phyloP scores from a whole-genome alignment of 257 asterid species.

The Linaria vulgaris region DNA sequence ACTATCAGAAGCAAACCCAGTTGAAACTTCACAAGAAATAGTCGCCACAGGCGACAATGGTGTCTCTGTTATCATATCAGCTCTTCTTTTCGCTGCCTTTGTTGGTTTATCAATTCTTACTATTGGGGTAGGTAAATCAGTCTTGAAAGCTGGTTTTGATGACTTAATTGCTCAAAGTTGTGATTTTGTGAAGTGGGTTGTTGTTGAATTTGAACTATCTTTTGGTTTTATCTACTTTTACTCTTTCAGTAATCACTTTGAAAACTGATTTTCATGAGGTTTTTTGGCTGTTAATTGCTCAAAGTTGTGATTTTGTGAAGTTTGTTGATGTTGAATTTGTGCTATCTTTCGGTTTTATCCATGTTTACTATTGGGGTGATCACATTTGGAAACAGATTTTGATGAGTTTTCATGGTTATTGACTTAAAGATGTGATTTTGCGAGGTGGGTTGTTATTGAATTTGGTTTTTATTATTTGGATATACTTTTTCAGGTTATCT shows the following conservation, averaged over 20 bases:
- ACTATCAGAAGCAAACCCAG: slow-evolving; percentile 50
- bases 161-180: too few species aligned
- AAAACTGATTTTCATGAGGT: background rate
- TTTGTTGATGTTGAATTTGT: too few species aligned
- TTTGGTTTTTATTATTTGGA: background rate
- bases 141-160: too few species aligned
- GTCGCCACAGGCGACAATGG: slow-evolving; percentile 46
- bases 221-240: too few species aligned
- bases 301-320: too few species aligned
- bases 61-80: slow-evolving; percentile 39
- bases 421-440: slow-evolving; percentile 16
- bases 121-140: slow-evolving; percentile 48
- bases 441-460: slow-evolving; percentile 23
- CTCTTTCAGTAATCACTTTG: too few species aligned
- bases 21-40: slow-evolving; percentile 44
- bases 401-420: too few species aligned
- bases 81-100: slow-evolving; percentile 67
- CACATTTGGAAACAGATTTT: background rate
- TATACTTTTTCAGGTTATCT: slow-evolving; percentile 55
- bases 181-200: too few species aligned
- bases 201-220: too few species aligned
- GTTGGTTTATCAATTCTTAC: slow-evolving; percentile 73
- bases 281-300: background rate
- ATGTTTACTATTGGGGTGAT: slow-evolving; percentile 76
- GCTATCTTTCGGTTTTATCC: slow-evolving; percentile 49